Base-by-base conservation (phyloP, 78 protist genomes). In the Dictyostelium intermedium region DNA sequence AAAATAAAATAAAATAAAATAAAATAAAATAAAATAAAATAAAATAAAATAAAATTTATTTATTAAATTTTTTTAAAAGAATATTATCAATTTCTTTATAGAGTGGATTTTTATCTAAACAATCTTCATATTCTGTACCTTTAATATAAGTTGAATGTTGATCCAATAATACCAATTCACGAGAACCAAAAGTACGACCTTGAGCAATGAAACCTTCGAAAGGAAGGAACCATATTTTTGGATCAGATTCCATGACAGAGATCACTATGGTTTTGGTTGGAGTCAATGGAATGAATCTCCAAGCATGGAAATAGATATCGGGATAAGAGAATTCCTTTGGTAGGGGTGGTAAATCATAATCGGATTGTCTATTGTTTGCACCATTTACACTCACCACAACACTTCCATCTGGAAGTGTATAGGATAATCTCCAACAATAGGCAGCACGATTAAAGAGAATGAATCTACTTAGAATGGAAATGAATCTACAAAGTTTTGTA, bases 191-290 rank as follows among this genome's bases (percentile, higher is more conserved):
- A 10, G 13, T 78, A 20, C 81, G 63, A 5, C 78, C 92, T 27
- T 23, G 35, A 3, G 50, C 6, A 30, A 87, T 63, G 23, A 87
- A 87, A 2, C 4, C 47, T 61, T 77, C 84, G 3, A 6, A 32
- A 10, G 92, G 56, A 0, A 53, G 32, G 27, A 87, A 87, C 85
- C 84, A 78, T 18, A 87, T 87, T 72, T 87, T 87, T 60, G 92
- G 92, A 78, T 87, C 92, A 61, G 84, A 76, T 30, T 87, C 92
- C 92, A 87, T 87, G 1, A 87, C 92, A 34, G 92, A 87, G 70
- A 87, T 43, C 0, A 76, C 47, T 0, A 87, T 78, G 41, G 92
- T 87, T 60, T 61, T 87, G 2, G 14, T 60, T 20, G 50, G 32
- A 13, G 80, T 7, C 1, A 87, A 4, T 78, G 92, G 92, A 18